Evolutionary conservation across 257 asterid species (phyloP).

Genomic region (Buddleja alternifolia): DNA sequence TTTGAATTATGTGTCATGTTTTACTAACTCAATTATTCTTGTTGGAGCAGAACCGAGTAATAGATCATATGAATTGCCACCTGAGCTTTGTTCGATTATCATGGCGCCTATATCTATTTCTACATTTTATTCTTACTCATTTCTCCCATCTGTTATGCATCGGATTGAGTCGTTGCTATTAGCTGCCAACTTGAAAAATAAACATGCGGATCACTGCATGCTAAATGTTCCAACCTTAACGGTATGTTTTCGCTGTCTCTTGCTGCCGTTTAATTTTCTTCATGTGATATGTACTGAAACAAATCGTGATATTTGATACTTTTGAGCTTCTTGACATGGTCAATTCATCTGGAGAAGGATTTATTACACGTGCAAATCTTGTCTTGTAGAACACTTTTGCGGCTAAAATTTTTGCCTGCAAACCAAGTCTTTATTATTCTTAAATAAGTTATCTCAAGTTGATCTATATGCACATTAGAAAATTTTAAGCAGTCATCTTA

Average conservation of each 20-base stretch:
- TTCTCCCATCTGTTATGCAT: constrained; percentile 76
- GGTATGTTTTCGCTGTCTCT: constrained; percentile 38
- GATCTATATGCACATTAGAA: not conserved
- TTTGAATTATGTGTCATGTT: constrained; percentile 3
- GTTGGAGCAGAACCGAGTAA: constrained; percentile 50
- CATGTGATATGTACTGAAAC: no score
- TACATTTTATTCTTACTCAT: constrained; percentile 65
- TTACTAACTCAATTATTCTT: constrained; percentile 2
- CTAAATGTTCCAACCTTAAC: constrained; percentile 52
- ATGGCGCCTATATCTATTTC: constrained; percentile 68
- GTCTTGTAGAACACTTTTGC: no score
- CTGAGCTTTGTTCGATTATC: constrained; percentile 67
- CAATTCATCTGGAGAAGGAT: no score
- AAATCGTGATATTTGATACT: no score
- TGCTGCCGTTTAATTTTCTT: not conserved
- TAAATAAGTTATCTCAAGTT: not conserved
- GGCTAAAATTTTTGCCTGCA: no score
- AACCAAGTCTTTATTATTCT: no score
- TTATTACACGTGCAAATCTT: no score
- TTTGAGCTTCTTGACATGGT: no score
- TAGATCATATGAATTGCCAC: constrained; percentile 68
- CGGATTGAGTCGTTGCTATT: constrained; percentile 76
- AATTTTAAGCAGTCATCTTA: not conserved
- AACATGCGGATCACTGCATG: constrained; percentile 47
- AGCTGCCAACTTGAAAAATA: constrained; percentile 63